Evolutionary conservation across 169 alveolate genomes (phyloP), one percentile per base, ranked within the genome.

Genomic region (Hepatocystis sp.): DNA sequence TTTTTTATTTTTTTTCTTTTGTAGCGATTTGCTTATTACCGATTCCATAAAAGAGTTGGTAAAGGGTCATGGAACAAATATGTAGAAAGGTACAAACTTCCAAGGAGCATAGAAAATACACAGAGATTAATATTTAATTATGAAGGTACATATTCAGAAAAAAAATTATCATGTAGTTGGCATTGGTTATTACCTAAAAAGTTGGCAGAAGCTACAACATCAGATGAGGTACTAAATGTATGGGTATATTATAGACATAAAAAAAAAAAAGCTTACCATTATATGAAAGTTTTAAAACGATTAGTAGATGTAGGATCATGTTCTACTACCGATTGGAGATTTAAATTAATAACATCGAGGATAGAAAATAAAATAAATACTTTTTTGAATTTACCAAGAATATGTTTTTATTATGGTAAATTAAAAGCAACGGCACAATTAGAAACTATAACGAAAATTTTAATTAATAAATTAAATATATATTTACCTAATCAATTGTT

Each of bases 1-100:
- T n/a, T n/a, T n/a, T n/a, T n/a, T n/a, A n/a, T n/a, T n/a, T n/a
- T n/a, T n/a, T n/a, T n/a, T n/a, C n/a, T 46, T 25, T 67, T 58
- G 84, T 27, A 90, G 65, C 58, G 71, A 28, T 90, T 90, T 40
- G 93, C 95, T 1, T 85, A 90, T 64, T 94, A 94, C 68, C 90
- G 97, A n/a, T 94, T 94, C 63, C 97, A 94, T 85, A 94, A 94
- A 47, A 49, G 92, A 15, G 78, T 94, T 23, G 97, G 97, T 2
- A 91, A 91, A 53, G 97, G 97, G 2, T 78, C 88, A 55, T 94
- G 96, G 96, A 81, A 55, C 19, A 47, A 92, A 28, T 94, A 94
- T 84, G 36, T 90, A n/a, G 97, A 94, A 55, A 84, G 96, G 55
- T 94, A 91, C 56, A 65, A 64, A 27, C 47, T 67, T 30, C 96